phyloP scores from a whole-genome alignment of 1,284 basidiomycete species.

The Ganoderma boninense region DNA sequence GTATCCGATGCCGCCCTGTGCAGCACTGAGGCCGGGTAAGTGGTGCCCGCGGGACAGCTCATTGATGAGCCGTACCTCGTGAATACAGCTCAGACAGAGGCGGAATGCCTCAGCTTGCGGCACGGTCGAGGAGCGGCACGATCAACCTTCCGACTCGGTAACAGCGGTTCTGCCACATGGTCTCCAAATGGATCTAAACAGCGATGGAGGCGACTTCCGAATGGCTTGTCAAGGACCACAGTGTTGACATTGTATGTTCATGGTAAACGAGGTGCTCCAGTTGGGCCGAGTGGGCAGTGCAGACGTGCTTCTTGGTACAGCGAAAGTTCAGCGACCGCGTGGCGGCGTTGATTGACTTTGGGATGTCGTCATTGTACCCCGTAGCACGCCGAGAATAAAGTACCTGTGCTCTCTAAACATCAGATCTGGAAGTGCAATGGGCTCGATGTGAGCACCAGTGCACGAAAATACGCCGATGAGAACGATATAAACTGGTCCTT shows the following conservation, averaged over 20 bases:
- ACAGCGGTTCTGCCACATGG: not conserved
- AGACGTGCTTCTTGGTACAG: conserved; percentile 21
- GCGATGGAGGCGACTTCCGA: conserved; percentile 20
- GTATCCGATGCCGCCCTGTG: conserved; percentile 17
- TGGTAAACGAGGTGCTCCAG: not conserved
- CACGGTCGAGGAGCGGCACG: conserved; percentile 21
- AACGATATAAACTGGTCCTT: too few species aligned
- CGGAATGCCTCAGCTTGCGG: conserved; percentile 2
- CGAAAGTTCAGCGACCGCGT: conserved; percentile 5
- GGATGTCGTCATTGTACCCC: conserved; percentile 5
- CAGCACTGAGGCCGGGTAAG: conserved; percentile 12
- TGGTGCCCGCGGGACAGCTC: conserved; percentile 15
- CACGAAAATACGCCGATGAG: conserved; percentile 5
- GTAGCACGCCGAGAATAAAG: too few species aligned
- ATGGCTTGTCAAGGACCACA: conserved; percentile 7
- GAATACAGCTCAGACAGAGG: conserved; percentile 15
- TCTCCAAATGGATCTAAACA: conserved; percentile 13
- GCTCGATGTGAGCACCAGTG: too few species aligned
- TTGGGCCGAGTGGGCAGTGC: conserved; percentile 12
- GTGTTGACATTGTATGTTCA: too few species aligned
- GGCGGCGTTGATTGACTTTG: conserved; percentile 19
- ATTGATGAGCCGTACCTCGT: conserved; percentile 10
- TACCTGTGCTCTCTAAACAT: too few species aligned
- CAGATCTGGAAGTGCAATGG: too few species aligned
- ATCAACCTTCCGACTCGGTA: conserved; percentile 1